A percentile compares a stretch with the other conserved stretches of the same genome.
phyloP scores from a whole-genome alignment of 2,329 filamentous ascomycete genomes.

The Rhynchosporium agropyri region DNA sequence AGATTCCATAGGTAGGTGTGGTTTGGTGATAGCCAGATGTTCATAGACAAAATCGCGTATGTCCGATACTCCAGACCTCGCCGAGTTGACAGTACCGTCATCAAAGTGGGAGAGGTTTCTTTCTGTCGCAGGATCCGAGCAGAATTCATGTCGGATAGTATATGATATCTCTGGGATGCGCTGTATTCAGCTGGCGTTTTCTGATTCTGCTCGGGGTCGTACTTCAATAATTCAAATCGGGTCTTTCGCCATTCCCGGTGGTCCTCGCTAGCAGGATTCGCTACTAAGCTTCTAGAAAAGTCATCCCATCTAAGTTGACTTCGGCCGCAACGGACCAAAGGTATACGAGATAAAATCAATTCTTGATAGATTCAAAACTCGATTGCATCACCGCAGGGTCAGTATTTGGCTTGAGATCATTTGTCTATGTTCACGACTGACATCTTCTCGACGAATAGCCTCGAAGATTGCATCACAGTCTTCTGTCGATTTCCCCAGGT shows the following conservation, averaged over 20 bases:
- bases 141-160: not conserved
- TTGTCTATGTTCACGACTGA: not conserved
- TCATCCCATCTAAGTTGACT: not conserved
- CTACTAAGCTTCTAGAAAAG: not conserved
- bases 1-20: not conserved
- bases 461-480: not conserved
- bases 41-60: not conserved
- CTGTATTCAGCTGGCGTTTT: too few relatives aligned
- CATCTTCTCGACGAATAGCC: not conserved
- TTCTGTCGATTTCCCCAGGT: not conserved
- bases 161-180: too few relatives aligned
- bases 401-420: not conserved
- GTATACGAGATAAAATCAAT: not conserved
- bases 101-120: not conserved
- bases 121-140: not conserved
- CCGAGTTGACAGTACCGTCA: not conserved
- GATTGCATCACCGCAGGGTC: not conserved
- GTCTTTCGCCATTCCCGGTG: too few relatives aligned
- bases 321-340: not conserved
- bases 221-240: too few relatives aligned
- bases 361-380: not conserved
- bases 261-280: too few relatives aligned
- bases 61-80: not conserved
- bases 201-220: too few relatives aligned
- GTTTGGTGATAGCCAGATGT: not conserved